Conservation (phyloP, 345 rosid species). For the Jatropha curcas region DNA sequence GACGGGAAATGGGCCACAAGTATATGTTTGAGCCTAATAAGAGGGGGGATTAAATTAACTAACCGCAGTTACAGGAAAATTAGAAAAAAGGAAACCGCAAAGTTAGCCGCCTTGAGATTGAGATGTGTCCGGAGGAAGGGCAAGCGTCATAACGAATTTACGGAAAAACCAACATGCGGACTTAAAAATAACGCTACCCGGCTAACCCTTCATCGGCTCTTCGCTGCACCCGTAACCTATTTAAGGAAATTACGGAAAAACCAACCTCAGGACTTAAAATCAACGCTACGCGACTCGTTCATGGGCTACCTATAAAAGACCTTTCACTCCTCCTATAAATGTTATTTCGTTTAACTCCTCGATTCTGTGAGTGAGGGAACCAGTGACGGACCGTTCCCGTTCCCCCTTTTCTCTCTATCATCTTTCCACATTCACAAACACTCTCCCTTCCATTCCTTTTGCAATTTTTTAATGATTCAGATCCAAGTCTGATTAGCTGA, state of each 20-base stretch:
- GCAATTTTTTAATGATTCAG: not conserved
- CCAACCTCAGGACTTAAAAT: not conserved
- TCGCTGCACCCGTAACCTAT: too few species aligned
- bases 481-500: slow-evolving; percentile 4
- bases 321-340: not conserved
- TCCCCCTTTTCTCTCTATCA: not conserved
- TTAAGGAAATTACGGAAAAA: not conserved
- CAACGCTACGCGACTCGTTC: slow-evolving; percentile 6
- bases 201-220: too few species aligned
- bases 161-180: too few species aligned
- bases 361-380: not conserved
- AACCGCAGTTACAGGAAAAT: too few species aligned
- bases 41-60: too few species aligned
- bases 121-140: too few species aligned
- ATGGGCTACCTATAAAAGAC: not conserved
- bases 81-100: too few species aligned
- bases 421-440: not conserved
- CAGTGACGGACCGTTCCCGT: not conserved
- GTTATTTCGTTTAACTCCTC: not conserved
- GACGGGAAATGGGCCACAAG: too few species aligned
- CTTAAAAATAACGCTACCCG: too few species aligned
- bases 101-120: too few species aligned
- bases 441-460: not conserved
- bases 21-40: too few species aligned
- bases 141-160: too few species aligned